Conservation (phyloP, 345 rosid species). For the Lepidium sativum region DNA sequence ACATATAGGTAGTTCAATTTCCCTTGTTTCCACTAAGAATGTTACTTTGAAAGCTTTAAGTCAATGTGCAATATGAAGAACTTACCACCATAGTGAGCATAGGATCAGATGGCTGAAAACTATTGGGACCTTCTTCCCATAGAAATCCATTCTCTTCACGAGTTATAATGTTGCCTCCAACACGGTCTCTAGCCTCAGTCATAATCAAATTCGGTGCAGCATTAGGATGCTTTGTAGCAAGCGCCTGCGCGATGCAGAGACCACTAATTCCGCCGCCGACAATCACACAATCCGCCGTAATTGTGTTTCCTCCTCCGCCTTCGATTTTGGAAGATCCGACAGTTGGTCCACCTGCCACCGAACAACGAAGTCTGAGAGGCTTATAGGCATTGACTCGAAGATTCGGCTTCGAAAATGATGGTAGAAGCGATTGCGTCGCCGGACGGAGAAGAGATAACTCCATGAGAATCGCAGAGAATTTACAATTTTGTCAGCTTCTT, state of each 20-base stretch:
- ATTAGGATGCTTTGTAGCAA: conserved; percentile 59
- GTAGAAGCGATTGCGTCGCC: conserved; percentile 28
- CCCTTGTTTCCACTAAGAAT: background rate
- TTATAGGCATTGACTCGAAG: conserved; percentile 8
- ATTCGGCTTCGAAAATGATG: conserved; percentile 22
- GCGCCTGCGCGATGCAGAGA: conserved; percentile 90
- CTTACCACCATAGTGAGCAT: conserved; percentile 86
- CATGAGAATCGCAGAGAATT: conserved; percentile 32
- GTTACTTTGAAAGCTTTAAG: background rate
- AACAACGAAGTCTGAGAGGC: conserved; percentile 51
- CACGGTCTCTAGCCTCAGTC: conserved; percentile 77
- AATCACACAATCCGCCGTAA: conserved; percentile 60
- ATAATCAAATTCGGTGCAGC: conserved; percentile 63
- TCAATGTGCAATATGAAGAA: background rate
- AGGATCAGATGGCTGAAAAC: conserved; percentile 94
- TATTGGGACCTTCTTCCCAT: conserved; percentile 97
- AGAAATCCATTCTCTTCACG: conserved; percentile 77
- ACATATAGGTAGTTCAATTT: background rate
- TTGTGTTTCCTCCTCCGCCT: conserved; percentile 25
- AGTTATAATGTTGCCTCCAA: conserved; percentile 82
- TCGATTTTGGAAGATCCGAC: conserved; percentile 38
- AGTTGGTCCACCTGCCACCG: conserved; percentile 53
- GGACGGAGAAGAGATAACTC: conserved; percentile 43
- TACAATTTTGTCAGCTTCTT: conserved; percentile 13
- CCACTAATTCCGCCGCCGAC: conserved; percentile 92